A percentile compares a stretch with the other conserved stretches of the same genome.
Evolutionary conservation across 1,284 basidiomycete species (phyloP).

Genomic region (Marasmius fiardii): DNA sequence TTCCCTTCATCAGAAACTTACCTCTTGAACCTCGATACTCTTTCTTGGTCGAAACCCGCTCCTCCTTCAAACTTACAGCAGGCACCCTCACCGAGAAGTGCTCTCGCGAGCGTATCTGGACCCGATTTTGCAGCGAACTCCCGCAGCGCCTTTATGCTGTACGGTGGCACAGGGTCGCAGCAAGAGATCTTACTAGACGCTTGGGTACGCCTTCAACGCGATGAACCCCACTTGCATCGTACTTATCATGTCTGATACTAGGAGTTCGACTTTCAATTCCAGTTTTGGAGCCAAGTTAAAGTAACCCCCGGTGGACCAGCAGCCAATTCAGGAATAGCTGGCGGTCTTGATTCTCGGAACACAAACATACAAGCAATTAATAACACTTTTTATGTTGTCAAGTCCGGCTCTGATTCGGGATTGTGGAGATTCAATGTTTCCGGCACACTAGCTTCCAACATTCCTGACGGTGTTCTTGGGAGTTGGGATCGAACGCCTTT

Average conservation of each 20-base stretch:
- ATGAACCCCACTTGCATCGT: conserved; percentile 1
- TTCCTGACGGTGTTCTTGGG: conserved; percentile 44
- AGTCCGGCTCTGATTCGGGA: conserved; percentile 49
- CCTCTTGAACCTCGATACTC: conserved; percentile 41
- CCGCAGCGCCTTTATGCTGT: neutral
- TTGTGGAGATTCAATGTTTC: conserved; percentile 66
- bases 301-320: neutral
- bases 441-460: conserved; percentile 67
- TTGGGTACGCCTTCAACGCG: neutral
- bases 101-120: neutral
- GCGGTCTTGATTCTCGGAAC: neutral
- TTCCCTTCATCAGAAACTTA: conserved; percentile 64
- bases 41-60: conserved; percentile 1
- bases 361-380: conserved; percentile 7
- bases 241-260: neutral
- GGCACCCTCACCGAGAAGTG: neutral
- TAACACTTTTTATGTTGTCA: conserved; percentile 32
- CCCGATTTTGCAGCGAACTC: conserved; percentile 2
- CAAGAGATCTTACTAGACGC: neutral
- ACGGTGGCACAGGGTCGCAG: neutral
- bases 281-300: neutral
- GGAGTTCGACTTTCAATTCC: conserved; percentile 2
- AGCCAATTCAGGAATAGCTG: neutral
- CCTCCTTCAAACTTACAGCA: neutral
- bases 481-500: conserved; percentile 55